These are phyloP conservation scores for Emmonsia crescens DNA, from an alignment of 2,329 filamentous ascomycete genomes.

Conservation along the genomic window DNA sequence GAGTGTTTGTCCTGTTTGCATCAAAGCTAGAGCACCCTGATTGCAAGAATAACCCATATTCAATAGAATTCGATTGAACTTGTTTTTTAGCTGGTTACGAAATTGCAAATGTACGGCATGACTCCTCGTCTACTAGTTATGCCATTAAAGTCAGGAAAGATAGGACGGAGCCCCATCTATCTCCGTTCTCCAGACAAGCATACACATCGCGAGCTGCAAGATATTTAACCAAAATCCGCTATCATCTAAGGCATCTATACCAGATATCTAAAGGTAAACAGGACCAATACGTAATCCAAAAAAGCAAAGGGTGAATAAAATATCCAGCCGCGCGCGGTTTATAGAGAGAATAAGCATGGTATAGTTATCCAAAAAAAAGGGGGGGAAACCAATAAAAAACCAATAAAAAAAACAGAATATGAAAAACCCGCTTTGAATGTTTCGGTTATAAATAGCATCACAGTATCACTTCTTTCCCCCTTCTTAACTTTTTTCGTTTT, in stretches of 20 bases:
- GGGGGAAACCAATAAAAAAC: neutral
- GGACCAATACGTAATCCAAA: neutral
- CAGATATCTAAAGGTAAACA: neutral
- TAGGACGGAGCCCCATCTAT: neutral
- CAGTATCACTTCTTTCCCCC: neutral
- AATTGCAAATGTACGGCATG: neutral
- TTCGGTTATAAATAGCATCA: neutral
- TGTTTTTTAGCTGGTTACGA: neutral
- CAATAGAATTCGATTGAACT: neutral
- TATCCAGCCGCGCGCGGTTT: neutral
- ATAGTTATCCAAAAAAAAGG: neutral
- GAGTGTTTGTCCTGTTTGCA: constrained; percentile 17
- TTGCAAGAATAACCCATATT: neutral
- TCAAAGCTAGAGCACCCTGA: neutral
- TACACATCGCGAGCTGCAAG: no score
- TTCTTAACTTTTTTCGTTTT: constrained; percentile 11
- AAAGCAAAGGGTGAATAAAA: neutral
- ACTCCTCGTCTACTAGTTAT: neutral
- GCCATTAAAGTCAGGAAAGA: neutral
- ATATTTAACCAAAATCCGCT: no score
- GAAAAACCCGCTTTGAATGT: constrained; percentile 22
- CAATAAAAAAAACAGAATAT: neutral
- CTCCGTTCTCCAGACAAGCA: no score
- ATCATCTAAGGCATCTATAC: neutral
- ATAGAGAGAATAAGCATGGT: neutral